Evolutionary conservation across 331 rosid species (phyloP), one percentile per base, ranked within the genome.

Genomic region (Quercus lobata): DNA sequence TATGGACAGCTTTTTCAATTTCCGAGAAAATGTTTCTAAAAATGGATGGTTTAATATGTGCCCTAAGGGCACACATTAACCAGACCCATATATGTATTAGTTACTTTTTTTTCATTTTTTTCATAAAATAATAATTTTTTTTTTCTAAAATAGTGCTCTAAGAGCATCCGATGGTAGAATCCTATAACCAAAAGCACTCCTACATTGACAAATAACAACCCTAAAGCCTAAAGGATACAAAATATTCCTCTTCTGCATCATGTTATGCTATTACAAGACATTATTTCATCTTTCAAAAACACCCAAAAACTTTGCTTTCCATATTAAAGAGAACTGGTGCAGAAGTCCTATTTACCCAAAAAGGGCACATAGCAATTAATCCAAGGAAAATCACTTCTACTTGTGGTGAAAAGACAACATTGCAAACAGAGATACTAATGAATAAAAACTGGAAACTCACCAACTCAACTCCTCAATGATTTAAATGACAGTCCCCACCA

Each of bases 401-500:
- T n/a, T 22, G 17, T 19, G 22, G 8, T 15, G 35, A 66, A 32
- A 5, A 41, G 19, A 29, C 32, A 29, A 29, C 7, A 22, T 7
- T 9, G 21, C 9, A 16, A 53, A n/a, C 61, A 30, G 27, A 7
- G 58, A 53, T 25, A n/a, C n/a, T n/a, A 10, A 8, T 63, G 22
- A 22, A 30, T 9, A 17, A 18, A 18, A 17, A 30, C 14, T 30
- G 5, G 8, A 65, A 65, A 10, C 49, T 41, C 53, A 19, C 8
- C 52, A 27, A 68, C 29, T 34, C 7, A 16, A 35, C 49, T 19
- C 44, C 14, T 32, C 34, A 34, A 68, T 68, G 25, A 68, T 68
- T 68, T 68, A 19, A 35, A 68, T 15, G 2, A 27, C 49, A 57
- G 57, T n/a, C 73, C 84, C 84, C 83, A 78, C 88, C 34, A 71